Base-by-base conservation (phyloP, 352 stramenopile species). In the Phytophthora crassamura region DNA sequence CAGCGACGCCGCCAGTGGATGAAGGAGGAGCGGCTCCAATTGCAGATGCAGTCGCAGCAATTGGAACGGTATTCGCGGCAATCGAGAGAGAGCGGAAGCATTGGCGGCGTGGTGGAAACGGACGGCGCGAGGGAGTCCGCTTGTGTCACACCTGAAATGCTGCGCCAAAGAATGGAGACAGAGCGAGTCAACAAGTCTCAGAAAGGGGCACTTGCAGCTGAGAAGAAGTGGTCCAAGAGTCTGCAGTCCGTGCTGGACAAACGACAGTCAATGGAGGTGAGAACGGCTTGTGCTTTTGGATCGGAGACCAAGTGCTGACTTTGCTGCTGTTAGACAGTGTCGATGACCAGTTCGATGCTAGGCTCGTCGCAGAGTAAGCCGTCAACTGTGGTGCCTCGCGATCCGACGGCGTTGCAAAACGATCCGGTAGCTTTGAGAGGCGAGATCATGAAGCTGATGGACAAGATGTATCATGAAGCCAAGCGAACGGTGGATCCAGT, bases 381-480 rank as follows among this genome's bases (percentile, higher is more conserved):
- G 7, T 59, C 28, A 4, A 57, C 20, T 48, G n/a, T 42, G 16
- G 34, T 53, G 20, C 11, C 50, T 47, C 30, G n/a, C 34, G 56
- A 33, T 55, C 40, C 40, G 9, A 9, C 32, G 1, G 20, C 30
- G 11, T 42, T 72, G 5, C 35, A 15, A 25, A 28, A 59, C 28
- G 63, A 69, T 18, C 67, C 42, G 22, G 57, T 30, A 18, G 51
- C 57, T 8, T 15, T 72, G 32, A 67, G 53, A 34, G 59, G 15
- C 62, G 67, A 72, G 22, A 75, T 66, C 28, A 69, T 65, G 40
- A 36, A 30, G 20, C 32, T 42, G 5, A 69, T 75, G 67, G 57
- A 72, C 15, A 58, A 64, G 30, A 63, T 75, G 51, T 75, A 75
- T 25, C 20, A 54, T 39, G 62, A 75, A 69, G 67, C 63, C 5